phyloP scores from a whole-genome alignment of 108 stramenopile genomes.

The Cylindrotheca fusiformis region DNA sequence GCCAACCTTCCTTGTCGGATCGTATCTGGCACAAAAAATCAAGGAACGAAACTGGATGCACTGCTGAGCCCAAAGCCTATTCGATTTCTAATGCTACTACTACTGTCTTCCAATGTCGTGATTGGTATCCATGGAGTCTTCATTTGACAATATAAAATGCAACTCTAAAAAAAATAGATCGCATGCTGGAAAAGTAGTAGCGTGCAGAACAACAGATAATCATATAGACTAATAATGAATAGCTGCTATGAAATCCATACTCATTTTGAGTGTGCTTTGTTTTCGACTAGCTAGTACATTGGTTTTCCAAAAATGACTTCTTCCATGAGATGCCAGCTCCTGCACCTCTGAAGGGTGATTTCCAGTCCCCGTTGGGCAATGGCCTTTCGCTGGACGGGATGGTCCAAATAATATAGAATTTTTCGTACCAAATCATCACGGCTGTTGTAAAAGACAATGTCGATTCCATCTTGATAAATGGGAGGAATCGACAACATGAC shows the following conservation, averaged over 20 bases:
- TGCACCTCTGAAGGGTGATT: conserved; percentile 35
- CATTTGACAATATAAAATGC: too few species aligned
- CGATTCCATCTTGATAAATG: conserved; percentile 21
- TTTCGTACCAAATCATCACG: conserved; percentile 11
- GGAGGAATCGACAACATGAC: conserved; percentile 30
- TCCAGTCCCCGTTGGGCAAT: conserved; percentile 34
- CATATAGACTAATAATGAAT: too few species aligned
- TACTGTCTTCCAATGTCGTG: too few species aligned
- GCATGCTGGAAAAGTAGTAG: too few species aligned
- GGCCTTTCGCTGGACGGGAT: conserved; percentile 30
- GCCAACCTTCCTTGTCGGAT: conserved; percentile 34
- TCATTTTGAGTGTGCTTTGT: too few species aligned
- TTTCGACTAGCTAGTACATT: neutral
- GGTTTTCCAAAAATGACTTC: conserved; percentile 30
- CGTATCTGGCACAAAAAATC: conserved; percentile 20
- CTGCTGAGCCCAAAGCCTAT: too few species aligned
- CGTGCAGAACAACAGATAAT: too few species aligned
- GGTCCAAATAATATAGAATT: conserved; percentile 37
- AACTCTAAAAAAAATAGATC: too few species aligned
- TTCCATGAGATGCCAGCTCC: conserved; percentile 49
- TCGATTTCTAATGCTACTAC: too few species aligned
- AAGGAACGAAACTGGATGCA: neutral
- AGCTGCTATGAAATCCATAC: too few species aligned
- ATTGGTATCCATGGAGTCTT: too few species aligned
- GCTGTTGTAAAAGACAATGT: conserved; percentile 38